A percentile compares a stretch with the other conserved stretches of the same genome.
phyloP scores from a whole-genome alignment of 2,329 filamentous ascomycete genomes.

The Tolypocladium sp. region DNA sequence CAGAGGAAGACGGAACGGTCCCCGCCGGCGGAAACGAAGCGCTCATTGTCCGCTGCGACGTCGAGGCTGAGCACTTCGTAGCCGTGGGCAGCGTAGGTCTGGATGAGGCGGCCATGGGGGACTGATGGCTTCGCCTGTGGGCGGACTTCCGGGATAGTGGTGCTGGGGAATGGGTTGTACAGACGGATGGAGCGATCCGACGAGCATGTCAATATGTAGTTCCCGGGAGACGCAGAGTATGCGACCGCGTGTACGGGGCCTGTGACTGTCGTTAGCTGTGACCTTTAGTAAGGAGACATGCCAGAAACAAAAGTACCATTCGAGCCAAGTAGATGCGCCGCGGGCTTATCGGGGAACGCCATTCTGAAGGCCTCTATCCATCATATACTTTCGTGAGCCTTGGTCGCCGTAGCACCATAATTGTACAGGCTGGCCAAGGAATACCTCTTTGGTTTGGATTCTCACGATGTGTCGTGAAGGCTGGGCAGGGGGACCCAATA shows the following conservation, averaged over 20 bases:
- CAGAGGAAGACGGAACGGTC: slow-evolving; percentile 89
- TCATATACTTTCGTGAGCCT: slow-evolving; percentile 6
- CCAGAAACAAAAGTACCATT: slow-evolving; percentile 36
- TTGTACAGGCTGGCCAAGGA: background rate
- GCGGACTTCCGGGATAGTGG: slow-evolving; percentile 20
- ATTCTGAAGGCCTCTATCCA: slow-evolving; percentile 19
- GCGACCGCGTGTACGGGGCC: slow-evolving; percentile 63
- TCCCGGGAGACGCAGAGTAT: slow-evolving; percentile 64
- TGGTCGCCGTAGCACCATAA: background rate
- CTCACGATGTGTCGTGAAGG: background rate
- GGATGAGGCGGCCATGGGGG: slow-evolving; percentile 58
- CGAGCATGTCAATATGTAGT: slow-evolving; percentile 77
- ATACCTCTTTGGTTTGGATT: background rate
- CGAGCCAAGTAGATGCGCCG: slow-evolving; percentile 48
- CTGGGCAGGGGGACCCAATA: too few relatives aligned
- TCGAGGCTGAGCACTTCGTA: slow-evolving; percentile 82
- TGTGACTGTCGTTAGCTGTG: slow-evolving; percentile 19
- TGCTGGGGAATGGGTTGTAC: slow-evolving; percentile 62
- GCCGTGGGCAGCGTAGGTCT: slow-evolving; percentile 82
- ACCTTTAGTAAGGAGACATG: background rate
- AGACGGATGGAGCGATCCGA: slow-evolving; percentile 79
- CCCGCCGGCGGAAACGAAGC: slow-evolving; percentile 79
- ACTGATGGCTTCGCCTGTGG: slow-evolving; percentile 16
- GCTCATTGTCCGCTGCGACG: slow-evolving; percentile 68
- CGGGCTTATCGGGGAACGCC: slow-evolving; percentile 38